These are phyloP conservation scores for Globisporangium yorkense DNA, from an alignment of 352 stramenopile species.

Conservation along the genomic window DNA sequence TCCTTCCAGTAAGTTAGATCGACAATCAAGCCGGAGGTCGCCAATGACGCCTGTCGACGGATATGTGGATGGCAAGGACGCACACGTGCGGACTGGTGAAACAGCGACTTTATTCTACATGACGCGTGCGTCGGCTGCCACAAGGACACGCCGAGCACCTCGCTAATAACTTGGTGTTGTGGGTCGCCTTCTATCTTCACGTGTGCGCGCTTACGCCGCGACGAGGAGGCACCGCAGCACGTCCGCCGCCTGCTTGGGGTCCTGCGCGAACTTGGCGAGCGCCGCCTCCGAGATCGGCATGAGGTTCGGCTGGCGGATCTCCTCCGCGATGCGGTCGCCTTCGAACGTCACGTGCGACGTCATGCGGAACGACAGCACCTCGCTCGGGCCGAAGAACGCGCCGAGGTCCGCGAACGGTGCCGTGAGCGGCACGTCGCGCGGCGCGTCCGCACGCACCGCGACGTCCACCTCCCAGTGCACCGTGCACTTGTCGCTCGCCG, in stretches of 20 bases:
- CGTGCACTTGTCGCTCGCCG: slow-evolving; percentile 61
- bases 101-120: neutral
- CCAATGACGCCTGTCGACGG: no score
- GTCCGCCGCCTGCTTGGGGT: slow-evolving; percentile 48
- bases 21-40: no score
- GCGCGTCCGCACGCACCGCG: slow-evolving; percentile 38
- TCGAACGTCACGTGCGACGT: slow-evolving; percentile 77
- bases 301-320: slow-evolving; percentile 73
- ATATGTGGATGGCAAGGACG: no score
- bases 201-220: slow-evolving; percentile 12
- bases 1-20: no score
- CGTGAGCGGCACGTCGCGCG: slow-evolving; percentile 50
- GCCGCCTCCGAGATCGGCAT: slow-evolving; percentile 47
- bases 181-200: slow-evolving; percentile 2
- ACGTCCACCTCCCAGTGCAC: slow-evolving; percentile 74
- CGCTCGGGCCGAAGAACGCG: slow-evolving; percentile 33
- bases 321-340: slow-evolving; percentile 69
- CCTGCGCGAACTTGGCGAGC: slow-evolving; percentile 41
- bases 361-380: slow-evolving; percentile 66
- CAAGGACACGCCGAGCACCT: no score
- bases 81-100: no score
- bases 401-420: slow-evolving; percentile 59
- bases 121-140: no score
- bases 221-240: slow-evolving; percentile 49
- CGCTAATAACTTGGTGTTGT: no score